These are phyloP conservation scores for Metschnikowia amazonensis DNA, from an alignment of 805 yeast genomes.

Conservation along the genomic window DNA sequence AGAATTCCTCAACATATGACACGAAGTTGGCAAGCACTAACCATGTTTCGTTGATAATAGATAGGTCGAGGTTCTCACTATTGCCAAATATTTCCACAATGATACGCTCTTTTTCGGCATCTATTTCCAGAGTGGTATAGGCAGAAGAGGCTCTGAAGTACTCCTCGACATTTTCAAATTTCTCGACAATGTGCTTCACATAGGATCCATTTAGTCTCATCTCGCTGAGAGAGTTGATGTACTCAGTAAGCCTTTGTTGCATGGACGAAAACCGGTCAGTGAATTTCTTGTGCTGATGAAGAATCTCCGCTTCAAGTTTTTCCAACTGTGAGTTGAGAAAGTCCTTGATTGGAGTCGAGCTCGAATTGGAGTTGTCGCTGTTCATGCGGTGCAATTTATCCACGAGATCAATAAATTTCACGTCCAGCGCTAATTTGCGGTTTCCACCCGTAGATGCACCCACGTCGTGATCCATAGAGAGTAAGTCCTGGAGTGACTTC, in stretches of 20 bases:
- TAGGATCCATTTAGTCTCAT: slow-evolving; percentile 34
- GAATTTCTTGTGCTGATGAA: slow-evolving; percentile 35
- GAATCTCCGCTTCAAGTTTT: slow-evolving; percentile 30
- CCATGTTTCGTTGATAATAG: slow-evolving; percentile 43
- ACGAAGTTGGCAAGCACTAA: slow-evolving; percentile 36
- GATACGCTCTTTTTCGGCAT: slow-evolving; percentile 25
- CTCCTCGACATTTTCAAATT: slow-evolving; percentile 35
- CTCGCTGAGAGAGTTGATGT: slow-evolving; percentile 30
- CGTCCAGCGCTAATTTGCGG: slow-evolving; percentile 19
- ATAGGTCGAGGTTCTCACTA: slow-evolving; percentile 39
- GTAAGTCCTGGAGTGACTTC: slow-evolving; percentile 33
- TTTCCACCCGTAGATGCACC: slow-evolving; percentile 4
- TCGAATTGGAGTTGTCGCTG: slow-evolving; percentile 14
- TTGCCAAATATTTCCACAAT: slow-evolving; percentile 33
- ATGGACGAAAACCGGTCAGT: slow-evolving; percentile 32
- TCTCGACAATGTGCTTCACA: slow-evolving; percentile 36
- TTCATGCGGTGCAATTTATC: slow-evolving; percentile 37
- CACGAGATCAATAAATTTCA: slow-evolving; percentile 36
- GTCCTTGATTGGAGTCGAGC: slow-evolving; percentile 30
- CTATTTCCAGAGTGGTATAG: slow-evolving; percentile 20
- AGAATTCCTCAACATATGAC: slow-evolving; percentile 30
- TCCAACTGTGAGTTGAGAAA: slow-evolving; percentile 34
- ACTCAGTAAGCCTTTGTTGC: slow-evolving; percentile 37
- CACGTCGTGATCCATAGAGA: slow-evolving; percentile 37
- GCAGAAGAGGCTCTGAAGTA: slow-evolving; percentile 30